Conservation (phyloP, 2,329 filamentous ascomycete genomes). For the Phyllosticta paracitricarpa region DNA sequence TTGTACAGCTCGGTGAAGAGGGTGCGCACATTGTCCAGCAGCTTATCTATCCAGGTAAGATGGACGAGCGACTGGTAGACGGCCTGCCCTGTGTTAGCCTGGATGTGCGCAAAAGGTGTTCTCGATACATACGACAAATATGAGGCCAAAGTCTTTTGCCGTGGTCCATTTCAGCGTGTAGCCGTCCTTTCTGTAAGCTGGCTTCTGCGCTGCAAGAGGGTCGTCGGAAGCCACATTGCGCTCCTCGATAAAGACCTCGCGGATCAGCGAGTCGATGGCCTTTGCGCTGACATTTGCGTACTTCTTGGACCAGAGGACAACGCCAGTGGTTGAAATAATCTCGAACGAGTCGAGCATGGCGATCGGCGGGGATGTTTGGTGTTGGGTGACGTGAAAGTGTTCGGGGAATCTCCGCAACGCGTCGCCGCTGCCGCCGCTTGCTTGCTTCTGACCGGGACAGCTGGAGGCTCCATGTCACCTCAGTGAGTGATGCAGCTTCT, state of each 20-base stretch:
- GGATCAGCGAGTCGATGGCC: conserved; percentile 88
- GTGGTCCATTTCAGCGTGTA: conserved; percentile 93
- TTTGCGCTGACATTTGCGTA: conserved; percentile 71
- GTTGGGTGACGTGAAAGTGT: conserved; percentile 1
- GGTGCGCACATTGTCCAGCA: conserved; percentile 88
- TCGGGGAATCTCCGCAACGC: conserved; percentile 4
- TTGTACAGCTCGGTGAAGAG: conserved; percentile 87
- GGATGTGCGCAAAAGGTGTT: neutral
- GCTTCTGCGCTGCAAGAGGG: conserved; percentile 52
- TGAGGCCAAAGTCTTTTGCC: conserved; percentile 83
- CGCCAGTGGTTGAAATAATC: conserved; percentile 88
- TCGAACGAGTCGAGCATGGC: conserved; percentile 93
- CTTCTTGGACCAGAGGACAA: conserved; percentile 90
- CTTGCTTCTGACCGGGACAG: neutral
- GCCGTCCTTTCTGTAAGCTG: conserved; percentile 79
- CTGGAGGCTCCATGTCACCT: neutral
- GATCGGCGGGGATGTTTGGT: conserved; percentile 15
- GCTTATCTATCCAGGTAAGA: conserved; percentile 92
- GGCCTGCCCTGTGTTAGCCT: conserved; percentile 46
- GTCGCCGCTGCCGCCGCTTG: no score
- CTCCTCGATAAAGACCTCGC: conserved; percentile 96
- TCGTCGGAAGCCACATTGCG: conserved; percentile 56
- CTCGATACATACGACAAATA: conserved; percentile 69
- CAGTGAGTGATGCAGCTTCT: neutral
- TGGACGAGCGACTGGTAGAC: conserved; percentile 95